Conservation (phyloP, 2,329 filamentous ascomycete genomes). For the Trichophyton benhamiae region DNA sequence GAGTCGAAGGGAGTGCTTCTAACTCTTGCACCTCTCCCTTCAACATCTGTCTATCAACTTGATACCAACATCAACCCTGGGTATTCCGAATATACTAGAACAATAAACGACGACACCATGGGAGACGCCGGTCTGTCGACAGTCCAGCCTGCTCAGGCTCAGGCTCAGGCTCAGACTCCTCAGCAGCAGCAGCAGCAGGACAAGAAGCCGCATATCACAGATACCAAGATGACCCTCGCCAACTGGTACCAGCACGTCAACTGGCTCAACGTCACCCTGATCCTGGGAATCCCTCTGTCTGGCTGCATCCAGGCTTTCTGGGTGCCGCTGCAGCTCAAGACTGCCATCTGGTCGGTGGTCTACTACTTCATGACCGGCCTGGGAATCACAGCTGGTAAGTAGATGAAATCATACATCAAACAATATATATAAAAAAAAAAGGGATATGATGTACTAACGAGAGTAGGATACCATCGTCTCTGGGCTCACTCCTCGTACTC, state of each 20-base stretch:
- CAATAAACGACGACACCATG: not conserved
- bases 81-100: not conserved
- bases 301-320: conserved; percentile 65
- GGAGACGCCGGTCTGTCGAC: not conserved
- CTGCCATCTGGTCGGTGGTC: conserved; percentile 56
- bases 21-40: not conserved
- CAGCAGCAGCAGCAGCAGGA: not conserved
- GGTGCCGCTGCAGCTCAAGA: conserved; percentile 62
- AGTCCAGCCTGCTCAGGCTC: not conserved
- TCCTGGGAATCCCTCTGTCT: conserved; percentile 61
- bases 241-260: conserved; percentile 93
- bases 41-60: not conserved
- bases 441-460: not conserved
- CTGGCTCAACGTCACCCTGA: conserved; percentile 79
- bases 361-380: conserved; percentile 80
- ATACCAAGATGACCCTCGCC: conserved; percentile 61
- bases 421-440: not conserved
- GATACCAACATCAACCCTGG: not conserved
- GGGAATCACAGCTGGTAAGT: conserved; percentile 62
- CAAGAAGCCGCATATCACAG: conserved; percentile 72
- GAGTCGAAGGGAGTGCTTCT: not conserved
- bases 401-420: not conserved
- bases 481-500: conserved; percentile 83
- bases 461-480: conserved; percentile 59
- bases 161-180: not conserved